These are phyloP conservation scores for Salicornia ramosissima DNA, from an alignment of 148 eudicot genomes.

Conservation along the genomic window DNA sequence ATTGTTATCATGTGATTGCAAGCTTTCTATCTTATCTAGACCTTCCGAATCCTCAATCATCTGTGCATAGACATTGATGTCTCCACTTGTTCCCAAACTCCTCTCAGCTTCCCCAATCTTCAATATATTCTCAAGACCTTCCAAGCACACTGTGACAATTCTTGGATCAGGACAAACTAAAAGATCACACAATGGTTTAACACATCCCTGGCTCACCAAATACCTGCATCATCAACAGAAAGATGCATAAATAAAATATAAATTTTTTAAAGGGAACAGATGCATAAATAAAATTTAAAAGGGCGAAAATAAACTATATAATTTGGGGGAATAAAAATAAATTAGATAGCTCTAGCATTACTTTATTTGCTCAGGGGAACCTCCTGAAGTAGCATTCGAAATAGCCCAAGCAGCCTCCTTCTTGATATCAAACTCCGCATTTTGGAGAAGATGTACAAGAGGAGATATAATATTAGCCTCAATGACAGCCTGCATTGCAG, in stretches of 20 bases:
- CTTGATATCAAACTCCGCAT: conserved; percentile 88
- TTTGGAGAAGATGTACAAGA: conserved; percentile 65
- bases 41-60: conserved; percentile 84
- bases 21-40: conserved; percentile 74
- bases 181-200: conserved; percentile 84
- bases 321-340: too few relatives aligned
- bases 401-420: conserved; percentile 96
- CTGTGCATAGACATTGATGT: conserved; percentile 65
- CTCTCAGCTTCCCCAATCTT: conserved; percentile 83
- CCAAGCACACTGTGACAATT: conserved; percentile 78
- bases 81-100: conserved; percentile 48
- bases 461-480: conserved; percentile 60
- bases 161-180: conserved; percentile 79
- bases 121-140: conserved; percentile 85
- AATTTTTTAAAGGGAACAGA: too few relatives aligned
- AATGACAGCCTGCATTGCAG: conserved; percentile 50
- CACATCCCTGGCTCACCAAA: conserved; percentile 68
- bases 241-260: neutral
- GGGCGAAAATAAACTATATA: neutral
- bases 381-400: conserved; percentile 89
- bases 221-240: conserved; percentile 35
- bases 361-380: conserved; percentile 83
- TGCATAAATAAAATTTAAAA: neutral
- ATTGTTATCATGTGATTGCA: conserved; percentile 82
- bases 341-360: conserved; percentile 18